Evolutionary conservation across 441 rosid species (phyloP), one percentile per base, ranked within the genome.

Genomic region (Erysimum pusillum): DNA sequence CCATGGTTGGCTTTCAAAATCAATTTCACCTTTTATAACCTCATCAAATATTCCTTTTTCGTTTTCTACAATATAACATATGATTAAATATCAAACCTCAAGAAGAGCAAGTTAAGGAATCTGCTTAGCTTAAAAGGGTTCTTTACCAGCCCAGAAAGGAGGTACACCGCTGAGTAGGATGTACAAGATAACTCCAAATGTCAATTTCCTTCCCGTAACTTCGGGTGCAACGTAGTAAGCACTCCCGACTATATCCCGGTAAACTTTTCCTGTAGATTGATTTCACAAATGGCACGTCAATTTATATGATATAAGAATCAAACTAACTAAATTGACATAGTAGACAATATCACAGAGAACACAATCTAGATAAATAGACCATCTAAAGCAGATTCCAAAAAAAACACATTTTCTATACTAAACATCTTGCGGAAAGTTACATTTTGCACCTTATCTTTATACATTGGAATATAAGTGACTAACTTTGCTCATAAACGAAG

Each of bases 181-280:
- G 74, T 95, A 95, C 56, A 91, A 78, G 45, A 95, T 93, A 61
- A 93, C 98, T 93, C 98, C 99, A 95, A 58, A 93, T 66, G 73
- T 95, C 99, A 17, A 91, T 90, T 82, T 95, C 99, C 85, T 89
- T 91, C 46, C 98, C 99, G 12, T 93, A 95, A 42, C 88, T 87
- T 63, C 98, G 88, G 98, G 98, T 71, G 99, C 99, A 82, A 95
- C 94, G 64, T 93, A 93, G 85, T 93, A 95, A 38, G 98, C 97
- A 82, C 98, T 93, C 48, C 97, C 96, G 0, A 89, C 97, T 49
- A 90, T 89, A 82, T 95, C 89, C 62, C 82, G 85, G 71, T 88
- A 89, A 45, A 79, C 83, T 77, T 89, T 91, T 39, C 94, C 99
- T 91, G 93, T 45, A n/a, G n/a, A n/a, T n/a, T n/a, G n/a, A n/a